Evolutionary conservation across 2,329 filamentous ascomycete species (phyloP).

Genomic region (Colletotrichum tropicicola): DNA sequence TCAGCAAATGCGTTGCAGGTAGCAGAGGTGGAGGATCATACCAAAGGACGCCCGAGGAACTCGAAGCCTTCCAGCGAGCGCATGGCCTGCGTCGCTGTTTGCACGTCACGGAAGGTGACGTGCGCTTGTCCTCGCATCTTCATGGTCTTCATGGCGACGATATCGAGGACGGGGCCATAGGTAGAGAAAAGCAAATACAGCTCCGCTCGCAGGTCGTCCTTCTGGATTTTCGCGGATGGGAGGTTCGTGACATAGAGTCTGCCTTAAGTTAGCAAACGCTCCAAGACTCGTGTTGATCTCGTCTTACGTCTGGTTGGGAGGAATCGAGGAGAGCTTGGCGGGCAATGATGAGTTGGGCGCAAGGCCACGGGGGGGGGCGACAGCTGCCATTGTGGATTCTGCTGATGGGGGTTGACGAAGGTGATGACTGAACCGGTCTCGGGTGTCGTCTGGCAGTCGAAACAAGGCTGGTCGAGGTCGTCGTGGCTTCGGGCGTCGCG

Average conservation of each 20-base stretch:
- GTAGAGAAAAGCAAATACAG: conserved; percentile 95
- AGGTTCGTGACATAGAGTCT: conserved; percentile 92
- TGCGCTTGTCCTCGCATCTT: conserved; percentile 98
- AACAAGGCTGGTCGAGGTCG: neutral
- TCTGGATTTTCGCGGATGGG: conserved; percentile 86
- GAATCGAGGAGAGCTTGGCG: conserved; percentile 61
- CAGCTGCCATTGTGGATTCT: conserved; percentile 44
- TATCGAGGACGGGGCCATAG: conserved; percentile 90
- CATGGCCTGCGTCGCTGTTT: conserved; percentile 95
- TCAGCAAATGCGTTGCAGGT: neutral
- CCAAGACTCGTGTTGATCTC: neutral
- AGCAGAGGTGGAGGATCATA: conserved; percentile 55
- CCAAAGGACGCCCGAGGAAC: conserved; percentile 87
- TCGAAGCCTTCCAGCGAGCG: conserved; percentile 84
- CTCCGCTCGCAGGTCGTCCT: conserved; percentile 84
- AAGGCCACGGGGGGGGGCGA: conserved; percentile 46
- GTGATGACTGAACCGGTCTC: neutral
- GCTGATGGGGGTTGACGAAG: neutral
- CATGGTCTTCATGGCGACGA: conserved; percentile 86
- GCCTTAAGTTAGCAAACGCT: conserved; percentile 19
- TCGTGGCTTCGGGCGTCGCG: neutral
- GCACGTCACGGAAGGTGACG: conserved; percentile 87
- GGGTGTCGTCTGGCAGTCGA: neutral
- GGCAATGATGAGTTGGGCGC: conserved; percentile 52
- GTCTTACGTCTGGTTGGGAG: conserved; percentile 80